Conservation (phyloP, 1,284 basidiomycete genomes). For the Microbotryum lychnidis-dioicae region DNA sequence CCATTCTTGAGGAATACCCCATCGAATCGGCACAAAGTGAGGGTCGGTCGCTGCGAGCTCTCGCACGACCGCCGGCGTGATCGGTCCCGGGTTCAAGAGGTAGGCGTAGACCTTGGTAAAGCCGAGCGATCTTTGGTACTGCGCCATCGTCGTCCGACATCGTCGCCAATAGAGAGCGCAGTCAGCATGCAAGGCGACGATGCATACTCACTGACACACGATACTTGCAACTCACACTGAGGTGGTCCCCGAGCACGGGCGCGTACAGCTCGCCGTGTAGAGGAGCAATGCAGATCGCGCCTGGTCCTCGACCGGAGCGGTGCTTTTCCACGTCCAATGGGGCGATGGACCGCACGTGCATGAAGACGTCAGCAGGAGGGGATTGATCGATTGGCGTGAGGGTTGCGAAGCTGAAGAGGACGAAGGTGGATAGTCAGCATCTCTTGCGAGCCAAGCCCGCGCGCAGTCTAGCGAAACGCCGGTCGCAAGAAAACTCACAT, state of each 20-base stretch:
- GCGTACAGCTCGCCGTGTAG: slow-evolving; percentile 7
- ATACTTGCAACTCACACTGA: background rate
- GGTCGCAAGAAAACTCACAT: slow-evolving; percentile 1
- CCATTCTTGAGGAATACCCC: slow-evolving; percentile 6
- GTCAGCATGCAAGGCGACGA: background rate
- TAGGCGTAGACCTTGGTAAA: slow-evolving; percentile 11
- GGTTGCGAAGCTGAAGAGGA: slow-evolving; percentile 1
- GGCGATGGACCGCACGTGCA: background rate
- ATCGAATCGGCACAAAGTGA: slow-evolving; percentile 3
- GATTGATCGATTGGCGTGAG: background rate
- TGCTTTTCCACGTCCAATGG: slow-evolving; percentile 1
- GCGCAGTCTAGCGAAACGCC: too few species aligned
- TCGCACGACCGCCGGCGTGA: slow-evolving; percentile 4
- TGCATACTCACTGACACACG: background rate
- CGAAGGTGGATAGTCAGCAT: background rate
- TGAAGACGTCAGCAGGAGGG: slow-evolving; percentile 2
- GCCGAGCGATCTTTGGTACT: slow-evolving; percentile 9
- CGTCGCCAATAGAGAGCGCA: background rate
- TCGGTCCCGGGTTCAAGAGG: slow-evolving; percentile 12
- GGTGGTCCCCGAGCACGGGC: slow-evolving; percentile 1
- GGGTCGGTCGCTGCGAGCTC: slow-evolving; percentile 3
- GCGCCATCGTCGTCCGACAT: background rate
- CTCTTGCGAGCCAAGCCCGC: too few species aligned
- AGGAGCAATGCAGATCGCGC: slow-evolving; percentile 7
- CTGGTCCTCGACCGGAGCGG: background rate